Evolutionary conservation across 805 yeast genomes (phyloP).

Genomic region (Myxozyma sirexii): DNA sequence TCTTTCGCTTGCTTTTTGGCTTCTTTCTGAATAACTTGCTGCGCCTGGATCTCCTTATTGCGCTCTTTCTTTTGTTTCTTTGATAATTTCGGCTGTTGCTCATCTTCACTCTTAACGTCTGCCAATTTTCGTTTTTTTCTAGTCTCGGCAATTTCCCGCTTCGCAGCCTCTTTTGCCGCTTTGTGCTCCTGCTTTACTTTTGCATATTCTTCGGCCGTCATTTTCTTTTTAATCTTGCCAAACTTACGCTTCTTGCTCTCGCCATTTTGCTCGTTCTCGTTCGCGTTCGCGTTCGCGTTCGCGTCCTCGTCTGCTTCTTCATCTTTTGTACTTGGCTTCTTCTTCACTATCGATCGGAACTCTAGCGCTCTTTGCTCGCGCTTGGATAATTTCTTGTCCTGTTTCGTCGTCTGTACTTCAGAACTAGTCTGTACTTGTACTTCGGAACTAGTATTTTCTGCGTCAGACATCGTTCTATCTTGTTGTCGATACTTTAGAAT

Average conservation of each 20-base stretch:
- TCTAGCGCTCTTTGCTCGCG: slow-evolving; percentile 13
- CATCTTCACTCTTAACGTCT: too few species aligned
- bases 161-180: not conserved
- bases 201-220: slow-evolving; percentile 11
- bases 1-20: slow-evolving; percentile 10
- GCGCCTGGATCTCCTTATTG: slow-evolving; percentile 8
- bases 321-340: slow-evolving; percentile 6
- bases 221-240: not conserved
- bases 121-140: not conserved
- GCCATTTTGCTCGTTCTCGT: too few species aligned
- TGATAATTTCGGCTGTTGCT: slow-evolving; percentile 2
- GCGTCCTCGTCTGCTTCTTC: slow-evolving; percentile 7
- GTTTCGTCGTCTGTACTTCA: too few species aligned
- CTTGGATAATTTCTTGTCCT: slow-evolving; percentile 11
- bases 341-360: slow-evolving; percentile 18
- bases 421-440: too few species aligned
- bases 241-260: slow-evolving; percentile 2
- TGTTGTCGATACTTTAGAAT: too few species aligned
- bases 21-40: slow-evolving; percentile 5
- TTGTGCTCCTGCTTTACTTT: slow-evolving; percentile 9
- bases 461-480: too few species aligned
- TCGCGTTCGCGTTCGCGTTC: too few species aligned
- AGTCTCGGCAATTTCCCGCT: slow-evolving; percentile 15
- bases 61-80: slow-evolving; percentile 19
- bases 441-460: too few species aligned